A percentile compares a stretch with the other conserved stretches of the same genome.
These are phyloP conservation scores for Amphibolis antarctica DNA, from an alignment of 106 monocot genomes.

Conservation along the genomic window DNA sequence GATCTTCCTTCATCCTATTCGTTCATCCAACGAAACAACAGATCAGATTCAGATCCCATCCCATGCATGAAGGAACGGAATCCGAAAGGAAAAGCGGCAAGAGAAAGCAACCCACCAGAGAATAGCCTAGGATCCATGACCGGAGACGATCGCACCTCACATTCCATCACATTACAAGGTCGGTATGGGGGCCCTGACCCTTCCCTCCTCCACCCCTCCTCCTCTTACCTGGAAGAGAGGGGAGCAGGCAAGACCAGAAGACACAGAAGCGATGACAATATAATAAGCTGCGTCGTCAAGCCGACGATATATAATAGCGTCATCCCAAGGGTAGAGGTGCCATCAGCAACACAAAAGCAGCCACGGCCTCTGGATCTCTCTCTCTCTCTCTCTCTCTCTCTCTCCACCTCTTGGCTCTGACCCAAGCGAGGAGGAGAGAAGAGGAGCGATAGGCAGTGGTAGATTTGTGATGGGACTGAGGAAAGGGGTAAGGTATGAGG, in stretches of 20 bases:
- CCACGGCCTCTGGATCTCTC: no score
- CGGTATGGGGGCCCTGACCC: background rate
- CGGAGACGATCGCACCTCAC: background rate
- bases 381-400: background rate
- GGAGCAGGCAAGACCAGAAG: background rate
- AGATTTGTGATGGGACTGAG: background rate
- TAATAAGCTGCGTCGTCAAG: background rate
- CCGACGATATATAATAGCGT: no score
- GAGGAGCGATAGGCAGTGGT: background rate
- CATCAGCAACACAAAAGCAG: no score
- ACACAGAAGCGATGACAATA: background rate
- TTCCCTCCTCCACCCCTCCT: background rate
- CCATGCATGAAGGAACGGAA: background rate
- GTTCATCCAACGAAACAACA: background rate
- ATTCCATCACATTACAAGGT: background rate
- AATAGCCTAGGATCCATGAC: slow-evolving; percentile 4
- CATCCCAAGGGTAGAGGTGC: no score
- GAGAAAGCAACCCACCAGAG: slow-evolving; percentile 7
- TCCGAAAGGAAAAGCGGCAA: background rate
- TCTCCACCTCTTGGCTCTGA: background rate
- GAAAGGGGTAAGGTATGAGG: background rate
- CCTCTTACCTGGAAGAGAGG: background rate
- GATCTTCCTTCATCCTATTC: background rate
- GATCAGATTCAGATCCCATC: background rate
- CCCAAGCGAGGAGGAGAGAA: background rate